These are phyloP conservation scores for Sideroxylon spinosum DNA, from an alignment of 179 eudicot genomes.

Conservation along the genomic window DNA sequence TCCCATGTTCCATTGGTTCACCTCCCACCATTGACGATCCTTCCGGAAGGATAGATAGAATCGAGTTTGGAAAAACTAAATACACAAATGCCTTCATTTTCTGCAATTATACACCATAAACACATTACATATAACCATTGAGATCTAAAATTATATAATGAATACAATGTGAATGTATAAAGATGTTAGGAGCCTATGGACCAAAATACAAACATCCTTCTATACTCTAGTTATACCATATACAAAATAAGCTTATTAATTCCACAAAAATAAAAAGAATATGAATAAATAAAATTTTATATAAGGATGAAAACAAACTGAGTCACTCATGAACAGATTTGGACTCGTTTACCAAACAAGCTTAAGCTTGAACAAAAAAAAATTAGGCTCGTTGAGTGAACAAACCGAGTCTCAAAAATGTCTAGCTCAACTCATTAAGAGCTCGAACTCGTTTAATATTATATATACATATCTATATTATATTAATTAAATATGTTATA, in stretches of 20 bases:
- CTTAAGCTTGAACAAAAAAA: no score
- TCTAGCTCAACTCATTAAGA: no score
- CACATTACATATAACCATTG: slow-evolving; percentile 1
- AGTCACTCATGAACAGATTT: no score
- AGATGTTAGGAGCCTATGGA: neutral
- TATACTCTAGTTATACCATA: neutral
- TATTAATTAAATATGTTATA: no score
- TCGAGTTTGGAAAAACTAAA: slow-evolving; percentile 74
- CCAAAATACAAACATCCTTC: neutral
- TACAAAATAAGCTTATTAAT: neutral
- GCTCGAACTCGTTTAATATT: no score
- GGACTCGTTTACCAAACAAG: no score
- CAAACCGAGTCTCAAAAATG: no score
- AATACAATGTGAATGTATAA: neutral
- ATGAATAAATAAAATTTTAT: neutral
- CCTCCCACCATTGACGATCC: slow-evolving; percentile 36
- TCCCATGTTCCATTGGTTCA: slow-evolving; percentile 58
- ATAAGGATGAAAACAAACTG: neutral
- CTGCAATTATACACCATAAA: slow-evolving; percentile 36
- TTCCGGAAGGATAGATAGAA: slow-evolving; percentile 47
- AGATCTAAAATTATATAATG: neutral
- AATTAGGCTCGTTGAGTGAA: no score
- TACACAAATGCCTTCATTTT: slow-evolving; percentile 76
- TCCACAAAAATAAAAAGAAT: neutral
- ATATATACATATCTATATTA: no score